Conservation (phyloP, 2,329 filamentous ascomycete species). For the Calonectria crousiana region DNA sequence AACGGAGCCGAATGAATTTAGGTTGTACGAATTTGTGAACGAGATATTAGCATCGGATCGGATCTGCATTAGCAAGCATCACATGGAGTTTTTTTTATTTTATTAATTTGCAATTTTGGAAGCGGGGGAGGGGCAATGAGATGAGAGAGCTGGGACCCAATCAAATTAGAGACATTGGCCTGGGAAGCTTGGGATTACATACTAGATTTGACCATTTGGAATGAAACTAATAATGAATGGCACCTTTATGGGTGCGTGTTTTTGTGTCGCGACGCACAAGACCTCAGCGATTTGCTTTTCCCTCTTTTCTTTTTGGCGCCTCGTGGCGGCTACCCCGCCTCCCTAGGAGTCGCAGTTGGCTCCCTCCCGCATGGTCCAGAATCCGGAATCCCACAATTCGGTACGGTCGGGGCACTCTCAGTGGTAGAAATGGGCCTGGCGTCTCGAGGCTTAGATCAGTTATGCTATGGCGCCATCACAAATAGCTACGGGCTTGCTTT, state of each 20-base stretch:
- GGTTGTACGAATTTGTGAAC: conserved; percentile 14
- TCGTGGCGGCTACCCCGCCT: conserved; percentile 1
- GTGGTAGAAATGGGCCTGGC: neutral
- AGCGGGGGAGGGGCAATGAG: neutral
- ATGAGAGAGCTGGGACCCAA: neutral
- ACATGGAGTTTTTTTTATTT: neutral
- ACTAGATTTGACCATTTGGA: neutral
- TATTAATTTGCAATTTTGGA: neutral
- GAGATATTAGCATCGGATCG: conserved; percentile 13
- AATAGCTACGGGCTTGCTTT: neutral
- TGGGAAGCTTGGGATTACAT: neutral
- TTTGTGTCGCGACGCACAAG: neutral
- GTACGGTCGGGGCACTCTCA: neutral
- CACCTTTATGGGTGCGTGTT: neutral
- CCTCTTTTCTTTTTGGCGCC: neutral
- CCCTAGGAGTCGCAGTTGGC: neutral
- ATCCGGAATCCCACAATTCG: conserved; percentile 6
- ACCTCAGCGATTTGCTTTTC: neutral
- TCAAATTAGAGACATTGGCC: neutral
- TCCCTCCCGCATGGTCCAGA: conserved; percentile 6
- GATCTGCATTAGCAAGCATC: conserved; percentile 5
- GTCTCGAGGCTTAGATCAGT: neutral
- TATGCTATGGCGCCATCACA: conserved; percentile 3
- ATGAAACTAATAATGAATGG: conserved; percentile 6
- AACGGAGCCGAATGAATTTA: conserved; percentile 19